Base-by-base conservation (phyloP, 2,329 filamentous ascomycete species). In the Alternaria sp. region DNA sequence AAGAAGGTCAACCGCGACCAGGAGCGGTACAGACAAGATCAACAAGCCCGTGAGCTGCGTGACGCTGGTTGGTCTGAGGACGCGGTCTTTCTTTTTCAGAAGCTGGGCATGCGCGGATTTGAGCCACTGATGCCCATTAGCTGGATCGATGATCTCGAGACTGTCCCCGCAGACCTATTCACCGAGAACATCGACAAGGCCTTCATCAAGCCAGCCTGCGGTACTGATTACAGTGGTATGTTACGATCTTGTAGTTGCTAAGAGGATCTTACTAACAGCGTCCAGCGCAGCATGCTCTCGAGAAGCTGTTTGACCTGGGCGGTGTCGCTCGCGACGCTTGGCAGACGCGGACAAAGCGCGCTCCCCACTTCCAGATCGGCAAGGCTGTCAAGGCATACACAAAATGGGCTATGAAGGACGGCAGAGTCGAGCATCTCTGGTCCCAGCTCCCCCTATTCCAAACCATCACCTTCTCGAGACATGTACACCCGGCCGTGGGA, bases 131-230 rank as follows among this genome's bases (percentile, higher is more conserved):
- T 89, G 12, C 85, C 86, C 2, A 72, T 75, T 12, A 78, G 79
- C 63, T 88, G 86, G 86, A 78, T 80, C 47, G 74, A 82, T 54
- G 86, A 88, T 66, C 88, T 88, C 65, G 76, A 78, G 9, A 86
- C 83, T 15, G 72, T 89, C 13, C 87, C 87, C 2, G 79, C 83
- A 9, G 79, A 81, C 9, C 74, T 89, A 2, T 89, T 89, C 74
- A 81, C 83, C 9, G 67, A 74, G 3, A 74, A 79, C 11, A 67
- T 79, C 17, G 76, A 80, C 45, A 76, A 79, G 19, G 81, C 85
- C 0, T 82, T 85, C 64, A 83, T 89, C 61, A 80, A 81, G 47
- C 77, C 82, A 12, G 77, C 77, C 23, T 76, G 78, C 3, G 77
- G 77, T 30, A 77, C 79, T 1, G 79, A 86, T 13, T 86, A 85